A percentile compares a stretch with the other conserved stretches of the same genome.
phyloP scores from a whole-genome alignment of 495 filamentous ascomycete genomes.

The Penicillium pulvis region DNA sequence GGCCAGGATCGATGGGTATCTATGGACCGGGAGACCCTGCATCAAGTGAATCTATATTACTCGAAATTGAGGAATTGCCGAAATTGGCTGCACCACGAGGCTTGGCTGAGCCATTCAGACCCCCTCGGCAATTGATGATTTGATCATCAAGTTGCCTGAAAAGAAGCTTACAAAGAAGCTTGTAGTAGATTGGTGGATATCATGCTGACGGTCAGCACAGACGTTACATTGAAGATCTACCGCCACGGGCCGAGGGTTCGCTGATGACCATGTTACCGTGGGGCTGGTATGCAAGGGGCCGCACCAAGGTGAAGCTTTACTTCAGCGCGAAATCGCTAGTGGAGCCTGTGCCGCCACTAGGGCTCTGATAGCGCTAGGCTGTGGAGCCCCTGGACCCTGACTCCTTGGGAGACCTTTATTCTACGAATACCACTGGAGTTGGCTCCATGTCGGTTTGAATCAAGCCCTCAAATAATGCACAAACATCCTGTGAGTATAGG shows the following conservation, averaged over 20 bases:
- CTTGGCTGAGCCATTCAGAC: no score
- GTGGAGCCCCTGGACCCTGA: neutral
- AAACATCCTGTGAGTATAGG: no score
- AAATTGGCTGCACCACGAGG: neutral
- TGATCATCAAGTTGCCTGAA: neutral
- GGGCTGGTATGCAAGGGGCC: neutral
- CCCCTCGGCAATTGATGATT: neutral
- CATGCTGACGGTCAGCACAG: no score
- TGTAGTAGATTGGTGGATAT: no score
- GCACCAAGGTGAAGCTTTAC: neutral
- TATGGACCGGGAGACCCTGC: no score
- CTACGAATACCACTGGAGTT: neutral
- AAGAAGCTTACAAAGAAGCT: no score
- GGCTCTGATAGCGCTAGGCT: neutral
- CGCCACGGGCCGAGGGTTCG: no score
- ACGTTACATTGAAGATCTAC: neutral
- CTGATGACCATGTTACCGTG: neutral
- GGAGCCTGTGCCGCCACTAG: neutral
- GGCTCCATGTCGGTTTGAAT: no score
- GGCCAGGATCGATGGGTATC: no score
- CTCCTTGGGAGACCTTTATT: neutral
- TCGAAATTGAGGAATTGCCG: neutral
- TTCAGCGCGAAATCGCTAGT: neutral
- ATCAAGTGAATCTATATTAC: neutral
- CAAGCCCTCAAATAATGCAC: no score